Conservation (phyloP, 306 rosid genomes). For the Geum urbanum region DNA sequence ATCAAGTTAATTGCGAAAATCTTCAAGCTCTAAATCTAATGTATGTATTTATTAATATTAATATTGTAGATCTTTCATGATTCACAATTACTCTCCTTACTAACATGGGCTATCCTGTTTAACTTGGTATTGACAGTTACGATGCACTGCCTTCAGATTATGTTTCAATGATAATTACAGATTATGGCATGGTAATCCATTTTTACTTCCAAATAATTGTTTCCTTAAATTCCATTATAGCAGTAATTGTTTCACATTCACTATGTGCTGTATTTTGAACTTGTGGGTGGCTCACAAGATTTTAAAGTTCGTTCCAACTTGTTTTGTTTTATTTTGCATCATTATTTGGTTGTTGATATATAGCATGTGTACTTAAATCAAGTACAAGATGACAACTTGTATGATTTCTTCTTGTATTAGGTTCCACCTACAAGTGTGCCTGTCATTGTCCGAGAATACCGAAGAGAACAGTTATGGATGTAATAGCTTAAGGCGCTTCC, state of each 20-base stretch:
- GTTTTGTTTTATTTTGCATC: neutral
- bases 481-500: neutral
- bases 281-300: neutral
- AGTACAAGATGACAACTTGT: neutral
- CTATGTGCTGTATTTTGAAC: neutral
- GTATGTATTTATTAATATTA: conserved; percentile 28
- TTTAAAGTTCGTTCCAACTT: neutral
- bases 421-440: conserved; percentile 88
- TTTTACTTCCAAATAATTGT: neutral
- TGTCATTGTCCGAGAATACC: conserved; percentile 71
- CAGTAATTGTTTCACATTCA: neutral
- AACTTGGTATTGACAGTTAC: conserved; percentile 43
- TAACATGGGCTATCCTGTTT: neutral
- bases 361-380: neutral
- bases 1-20: conserved; percentile 45
- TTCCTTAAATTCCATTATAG: neutral
- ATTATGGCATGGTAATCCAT: conserved; percentile 76
- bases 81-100: neutral
- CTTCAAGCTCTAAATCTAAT: conserved; percentile 69
- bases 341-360: neutral
- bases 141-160: conserved; percentile 86
- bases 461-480: conserved; percentile 53
- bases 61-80: neutral
- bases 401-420: conserved; percentile 34
- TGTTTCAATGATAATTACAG: conserved; percentile 74